phyloP scores from a whole-genome alignment of 2,329 filamentous ascomycete genomes.

The Phialemonium atrogriseum region DNA sequence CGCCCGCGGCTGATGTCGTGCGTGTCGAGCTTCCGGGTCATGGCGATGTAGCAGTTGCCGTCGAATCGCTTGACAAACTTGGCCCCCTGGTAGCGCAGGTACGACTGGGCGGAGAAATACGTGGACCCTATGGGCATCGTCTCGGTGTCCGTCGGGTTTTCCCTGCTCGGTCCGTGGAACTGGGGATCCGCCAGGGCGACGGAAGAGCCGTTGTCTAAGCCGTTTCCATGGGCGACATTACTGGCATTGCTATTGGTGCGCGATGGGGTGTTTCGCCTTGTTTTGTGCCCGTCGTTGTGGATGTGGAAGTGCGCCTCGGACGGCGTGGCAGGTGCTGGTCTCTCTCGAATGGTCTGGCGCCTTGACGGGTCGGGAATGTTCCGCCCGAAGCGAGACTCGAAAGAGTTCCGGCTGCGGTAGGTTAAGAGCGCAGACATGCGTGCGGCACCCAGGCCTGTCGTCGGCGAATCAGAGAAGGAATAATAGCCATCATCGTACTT shows the following conservation, averaged over 20 bases:
- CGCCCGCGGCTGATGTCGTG: constrained; percentile 86
- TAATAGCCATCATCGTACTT: constrained; percentile 99
- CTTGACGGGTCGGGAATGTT: constrained; percentile 83
- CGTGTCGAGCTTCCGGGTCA: constrained; percentile 94
- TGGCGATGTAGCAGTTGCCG: constrained; percentile 97
- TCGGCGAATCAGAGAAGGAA: constrained; percentile 74
- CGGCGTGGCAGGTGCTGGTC: constrained; percentile 49
- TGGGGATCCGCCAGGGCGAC: constrained; percentile 49
- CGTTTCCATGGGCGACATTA: constrained; percentile 1
- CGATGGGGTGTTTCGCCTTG: constrained; percentile 45
- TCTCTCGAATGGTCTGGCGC: constrained; percentile 72
- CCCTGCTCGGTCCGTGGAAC: constrained; percentile 56
- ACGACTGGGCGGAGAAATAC: constrained; percentile 98
- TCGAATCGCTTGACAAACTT: constrained; percentile 98
- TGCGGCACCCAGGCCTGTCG: constrained; percentile 81
- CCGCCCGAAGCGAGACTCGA: constrained; percentile 88
- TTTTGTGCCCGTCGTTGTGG: constrained; percentile 73
- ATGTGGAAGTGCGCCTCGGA: constrained; percentile 70
- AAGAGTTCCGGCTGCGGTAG: constrained; percentile 93
- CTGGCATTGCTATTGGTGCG: constrained; percentile 32
- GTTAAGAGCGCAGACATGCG: constrained; percentile 96
- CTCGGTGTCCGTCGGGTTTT: constrained; percentile 40
- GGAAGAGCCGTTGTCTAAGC: constrained; percentile 1
- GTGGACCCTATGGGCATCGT: constrained; percentile 53
- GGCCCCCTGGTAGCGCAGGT: constrained; percentile 88